phyloP scores from a whole-genome alignment of 208 protist species.

The Leishmania major region DNA sequence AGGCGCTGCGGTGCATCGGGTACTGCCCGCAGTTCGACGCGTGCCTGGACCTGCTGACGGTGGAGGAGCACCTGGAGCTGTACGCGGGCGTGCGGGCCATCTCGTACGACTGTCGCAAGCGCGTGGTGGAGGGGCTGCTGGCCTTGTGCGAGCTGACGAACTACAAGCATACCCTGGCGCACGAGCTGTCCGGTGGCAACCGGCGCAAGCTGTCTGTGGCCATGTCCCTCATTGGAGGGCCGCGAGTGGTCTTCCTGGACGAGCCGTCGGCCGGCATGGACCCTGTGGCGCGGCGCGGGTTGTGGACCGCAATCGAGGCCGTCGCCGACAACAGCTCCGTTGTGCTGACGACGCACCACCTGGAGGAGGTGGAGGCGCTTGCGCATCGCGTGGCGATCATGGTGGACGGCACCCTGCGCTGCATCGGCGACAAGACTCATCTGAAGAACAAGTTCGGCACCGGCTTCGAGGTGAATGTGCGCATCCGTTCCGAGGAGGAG shows the following conservation, averaged over 20 bases:
- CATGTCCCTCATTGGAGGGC: slow-evolving; percentile 61
- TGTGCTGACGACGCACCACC: slow-evolving; percentile 92
- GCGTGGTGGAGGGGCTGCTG: too few species aligned
- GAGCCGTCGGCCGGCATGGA: slow-evolving; percentile 81
- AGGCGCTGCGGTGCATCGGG: slow-evolving; percentile 78
- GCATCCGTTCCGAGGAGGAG: slow-evolving; percentile 25
- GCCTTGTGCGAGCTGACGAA: too few species aligned
- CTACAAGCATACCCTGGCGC: slow-evolving; percentile 11
- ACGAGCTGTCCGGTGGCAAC: slow-evolving; percentile 57
- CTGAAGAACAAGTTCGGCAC: slow-evolving; percentile 75
- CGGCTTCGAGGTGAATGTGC: slow-evolving; percentile 47
- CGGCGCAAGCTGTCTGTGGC: slow-evolving; percentile 68
- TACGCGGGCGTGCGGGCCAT: slow-evolving; percentile 42
- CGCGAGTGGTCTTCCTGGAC: slow-evolving; percentile 61
- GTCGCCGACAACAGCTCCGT: slow-evolving; percentile 65
- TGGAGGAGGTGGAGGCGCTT: slow-evolving; percentile 94
- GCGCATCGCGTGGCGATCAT: slow-evolving; percentile 80
- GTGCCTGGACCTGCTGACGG: slow-evolving; percentile 89
- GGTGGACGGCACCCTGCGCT: slow-evolving; percentile 75
- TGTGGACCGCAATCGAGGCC: slow-evolving; percentile 76
- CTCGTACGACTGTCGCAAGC: slow-evolving; percentile 14
- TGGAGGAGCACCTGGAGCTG: slow-evolving; percentile 90
- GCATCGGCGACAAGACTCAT: slow-evolving; percentile 80
- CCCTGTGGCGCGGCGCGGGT: slow-evolving; percentile 42
- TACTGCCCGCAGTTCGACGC: slow-evolving; percentile 97